These are phyloP conservation scores for Colletotrichum abscissum DNA, from an alignment of 2,329 filamentous ascomycete species.

Conservation along the genomic window DNA sequence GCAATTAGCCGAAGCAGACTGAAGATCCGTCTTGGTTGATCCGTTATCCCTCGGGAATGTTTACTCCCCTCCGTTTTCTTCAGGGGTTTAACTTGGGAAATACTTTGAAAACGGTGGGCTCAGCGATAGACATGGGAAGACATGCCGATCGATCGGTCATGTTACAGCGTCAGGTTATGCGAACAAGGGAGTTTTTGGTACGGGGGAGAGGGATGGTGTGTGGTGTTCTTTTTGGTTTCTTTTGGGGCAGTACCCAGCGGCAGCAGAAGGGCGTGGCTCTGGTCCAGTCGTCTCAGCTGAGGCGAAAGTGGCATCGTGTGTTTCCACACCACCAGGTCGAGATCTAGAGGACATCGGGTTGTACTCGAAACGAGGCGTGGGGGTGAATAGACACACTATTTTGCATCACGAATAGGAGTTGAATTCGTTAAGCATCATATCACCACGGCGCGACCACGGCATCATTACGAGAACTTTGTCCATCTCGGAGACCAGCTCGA, in stretches of 20 bases:
- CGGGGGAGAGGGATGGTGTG: constrained; percentile 15
- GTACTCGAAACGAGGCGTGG: constrained; percentile 16
- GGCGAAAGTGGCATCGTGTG: background rate
- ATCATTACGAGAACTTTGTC: constrained; percentile 1
- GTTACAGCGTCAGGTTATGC: constrained; percentile 26
- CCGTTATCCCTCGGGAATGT: constrained; percentile 1
- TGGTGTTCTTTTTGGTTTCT: constrained; percentile 1
- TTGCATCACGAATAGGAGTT: constrained; percentile 8
- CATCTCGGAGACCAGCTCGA: constrained; percentile 1
- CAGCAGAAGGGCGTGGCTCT: constrained; percentile 2
- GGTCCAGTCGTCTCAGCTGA: background rate
- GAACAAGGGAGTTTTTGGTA: constrained; percentile 31
- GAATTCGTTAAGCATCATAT: constrained; percentile 20
- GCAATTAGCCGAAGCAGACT: constrained; percentile 86
- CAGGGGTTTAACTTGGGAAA: constrained; percentile 8
- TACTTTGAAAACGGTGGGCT: constrained; percentile 25
- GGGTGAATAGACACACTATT: constrained; percentile 10
- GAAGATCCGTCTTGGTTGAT: constrained; percentile 36
- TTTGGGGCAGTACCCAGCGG: background rate
- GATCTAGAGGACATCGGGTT: constrained; percentile 4
- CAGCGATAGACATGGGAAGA: constrained; percentile 20
- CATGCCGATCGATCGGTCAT: constrained; percentile 11
- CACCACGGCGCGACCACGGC: constrained; percentile 13
- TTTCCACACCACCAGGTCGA: constrained; percentile 11
- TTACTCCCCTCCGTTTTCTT: constrained; percentile 17